Percentiles rank a stretch among this genome's conserved stretches.
Conservation (phyloP, 2,329 filamentous ascomycete genomes). For the Magnaporthiopsis poae region DNA sequence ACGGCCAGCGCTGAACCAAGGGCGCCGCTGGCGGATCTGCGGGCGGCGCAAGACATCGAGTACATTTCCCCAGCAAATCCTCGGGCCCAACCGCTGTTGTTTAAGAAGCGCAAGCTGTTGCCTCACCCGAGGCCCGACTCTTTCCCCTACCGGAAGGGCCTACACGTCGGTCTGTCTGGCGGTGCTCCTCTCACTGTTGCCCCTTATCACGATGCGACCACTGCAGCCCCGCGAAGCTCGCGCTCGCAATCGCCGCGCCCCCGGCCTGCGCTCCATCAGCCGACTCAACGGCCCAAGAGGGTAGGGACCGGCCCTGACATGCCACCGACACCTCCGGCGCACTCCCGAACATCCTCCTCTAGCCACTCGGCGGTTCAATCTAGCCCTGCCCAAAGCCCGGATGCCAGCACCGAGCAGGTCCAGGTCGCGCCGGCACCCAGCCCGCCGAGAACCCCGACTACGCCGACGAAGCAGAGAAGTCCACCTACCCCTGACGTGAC, state of each 20-base stretch:
- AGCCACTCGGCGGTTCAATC: conserved; percentile 35
- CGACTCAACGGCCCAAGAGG: conserved; percentile 32
- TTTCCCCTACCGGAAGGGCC: conserved; percentile 10
- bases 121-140: conserved; percentile 26
- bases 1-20: conserved; percentile 3
- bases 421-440: conserved; percentile 13
- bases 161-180: conserved; percentile 3
- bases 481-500: conserved; percentile 69
- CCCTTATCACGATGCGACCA: conserved; percentile 18
- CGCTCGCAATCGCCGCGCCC: conserved; percentile 27
- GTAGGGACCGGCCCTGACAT: conserved; percentile 38
- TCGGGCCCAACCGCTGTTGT: conserved; percentile 13
- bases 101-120: conserved; percentile 30
- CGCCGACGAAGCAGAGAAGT: conserved; percentile 55
- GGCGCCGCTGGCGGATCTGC: conserved; percentile 3
- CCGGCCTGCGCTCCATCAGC: conserved; percentile 17
- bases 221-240: conserved; percentile 16
- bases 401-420: conserved; percentile 29
- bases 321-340: conserved; percentile 54
- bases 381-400: conserved; percentile 29
- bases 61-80: conserved; percentile 1
- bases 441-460: conserved; percentile 36
- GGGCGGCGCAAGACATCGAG: conserved; percentile 2
- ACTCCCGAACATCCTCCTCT: conserved; percentile 48
- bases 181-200: conserved; percentile 10